phyloP scores from a whole-genome alignment of 2,329 filamentous ascomycete genomes.

The Apiospora koreana region DNA sequence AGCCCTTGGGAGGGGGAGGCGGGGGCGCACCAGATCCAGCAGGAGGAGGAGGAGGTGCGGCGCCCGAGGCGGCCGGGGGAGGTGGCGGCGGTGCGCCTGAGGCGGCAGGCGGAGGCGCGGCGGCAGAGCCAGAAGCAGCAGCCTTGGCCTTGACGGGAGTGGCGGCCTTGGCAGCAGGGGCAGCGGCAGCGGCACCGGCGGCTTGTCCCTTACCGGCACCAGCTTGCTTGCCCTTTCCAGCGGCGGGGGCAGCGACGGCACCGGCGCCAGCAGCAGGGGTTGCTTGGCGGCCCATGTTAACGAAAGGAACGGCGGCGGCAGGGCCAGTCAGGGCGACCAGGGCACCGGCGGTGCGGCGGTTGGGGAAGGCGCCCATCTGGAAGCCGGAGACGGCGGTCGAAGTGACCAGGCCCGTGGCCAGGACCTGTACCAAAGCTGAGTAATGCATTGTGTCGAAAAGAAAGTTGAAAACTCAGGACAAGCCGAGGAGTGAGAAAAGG shows the following conservation, averaged over 20 bases:
- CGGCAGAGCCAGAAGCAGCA: background rate
- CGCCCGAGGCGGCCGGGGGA: background rate
- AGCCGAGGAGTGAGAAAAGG: background rate
- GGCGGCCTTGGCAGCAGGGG: background rate
- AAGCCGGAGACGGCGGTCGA: constrained; percentile 4
- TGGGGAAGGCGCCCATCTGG: background rate
- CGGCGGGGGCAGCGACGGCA: background rate
- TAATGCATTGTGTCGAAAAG: constrained; percentile 7
- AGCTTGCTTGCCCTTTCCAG: background rate
- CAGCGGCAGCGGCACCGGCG: background rate
- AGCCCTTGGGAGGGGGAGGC: background rate
- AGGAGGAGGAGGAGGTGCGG: background rate
- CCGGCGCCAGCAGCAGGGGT: background rate
- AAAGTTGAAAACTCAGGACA: constrained; percentile 5
- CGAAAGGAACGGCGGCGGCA: background rate
- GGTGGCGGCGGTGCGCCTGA: background rate
- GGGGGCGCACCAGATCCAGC: background rate
- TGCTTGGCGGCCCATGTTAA: background rate
- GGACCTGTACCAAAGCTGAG: constrained; percentile 1
- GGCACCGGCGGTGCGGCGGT: background rate
- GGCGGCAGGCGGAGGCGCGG: background rate
- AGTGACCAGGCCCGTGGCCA: constrained; percentile 2
- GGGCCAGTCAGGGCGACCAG: background rate
- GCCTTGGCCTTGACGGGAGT: background rate
- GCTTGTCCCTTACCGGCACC: background rate